phyloP scores from a whole-genome alignment of 1,139 yeast species.

The Pichia sp. region DNA sequence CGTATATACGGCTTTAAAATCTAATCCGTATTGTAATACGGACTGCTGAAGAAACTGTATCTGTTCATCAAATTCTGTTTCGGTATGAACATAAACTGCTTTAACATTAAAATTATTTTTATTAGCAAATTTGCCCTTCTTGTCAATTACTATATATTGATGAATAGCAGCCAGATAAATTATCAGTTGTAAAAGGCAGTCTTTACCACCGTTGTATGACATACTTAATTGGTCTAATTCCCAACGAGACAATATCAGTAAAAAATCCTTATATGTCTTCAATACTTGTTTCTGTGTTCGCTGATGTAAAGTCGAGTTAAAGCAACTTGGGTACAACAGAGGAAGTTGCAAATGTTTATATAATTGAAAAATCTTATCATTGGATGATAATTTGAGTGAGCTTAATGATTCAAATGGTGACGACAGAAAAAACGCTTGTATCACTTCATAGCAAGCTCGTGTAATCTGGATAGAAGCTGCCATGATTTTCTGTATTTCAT shows the following conservation, averaged over 20 bases:
- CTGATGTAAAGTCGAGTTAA: constrained; percentile 4
- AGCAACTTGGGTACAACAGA: constrained; percentile 6
- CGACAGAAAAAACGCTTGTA: constrained; percentile 1
- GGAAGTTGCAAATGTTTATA: constrained; percentile 6
- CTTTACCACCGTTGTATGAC: constrained; percentile 88
- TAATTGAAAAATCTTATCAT: neutral
- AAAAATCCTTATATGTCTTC: constrained; percentile 8
- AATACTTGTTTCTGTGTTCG: constrained; percentile 3
- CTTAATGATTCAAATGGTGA: neutral
- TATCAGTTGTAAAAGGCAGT: constrained; percentile 76
- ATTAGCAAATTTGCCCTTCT: constrained; percentile 27
- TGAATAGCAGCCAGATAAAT: constrained; percentile 57
- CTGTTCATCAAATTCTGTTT: constrained; percentile 59
- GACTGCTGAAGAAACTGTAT: constrained; percentile 43
- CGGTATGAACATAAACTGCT: constrained; percentile 67
- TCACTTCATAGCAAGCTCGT: constrained; percentile 2
- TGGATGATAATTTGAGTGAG: neutral
- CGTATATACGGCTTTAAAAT: constrained; percentile 29
- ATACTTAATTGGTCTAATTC: constrained; percentile 55
- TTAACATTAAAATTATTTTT: constrained; percentile 31
- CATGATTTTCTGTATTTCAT: too few relatives aligned
- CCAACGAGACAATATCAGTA: constrained; percentile 30
- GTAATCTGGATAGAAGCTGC: neutral
- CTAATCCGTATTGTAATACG: constrained; percentile 39
- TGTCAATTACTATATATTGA: constrained; percentile 21